Evolutionary conservation across 2,329 filamentous ascomycete species (phyloP), one percentile per base, ranked within the genome.

Genomic region (Phaeoacremonium minimum): DNA sequence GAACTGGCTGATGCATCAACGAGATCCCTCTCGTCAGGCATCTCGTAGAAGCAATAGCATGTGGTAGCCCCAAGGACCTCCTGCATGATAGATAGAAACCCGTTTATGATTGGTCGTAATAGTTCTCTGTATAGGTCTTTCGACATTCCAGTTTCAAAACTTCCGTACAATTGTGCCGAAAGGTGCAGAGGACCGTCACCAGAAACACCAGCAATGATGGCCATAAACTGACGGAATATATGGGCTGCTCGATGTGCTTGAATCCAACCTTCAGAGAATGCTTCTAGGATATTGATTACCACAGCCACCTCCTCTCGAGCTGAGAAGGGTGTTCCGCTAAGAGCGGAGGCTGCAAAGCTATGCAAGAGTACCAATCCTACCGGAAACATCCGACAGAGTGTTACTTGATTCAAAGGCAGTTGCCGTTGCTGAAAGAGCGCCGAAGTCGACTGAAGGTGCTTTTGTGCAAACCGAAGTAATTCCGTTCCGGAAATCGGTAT

Each of bases 391-490:
- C 66, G 57, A 36, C 55, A 64, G 3, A 69, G 45, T 0, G 64
- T 66, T 3, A 67, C 53, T 15, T 59, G 57, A 40, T 69, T 69
- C 5, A 69, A 48, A 0, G 66, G 65, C 1, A 69, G 50, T 37
- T 66, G 64, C 2, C 60, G 57, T 36, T 69, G 64, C 36, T 67
- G 59, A 18, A 65, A 56, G 2, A 67, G 53, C 5, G 59, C 58
- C 6, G 61, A 57, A 12, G 57, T 67, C 5, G 60, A 57, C 38
- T 69, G 63, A 3, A 69, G 49, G 33, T 67, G 63, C 34, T 66
- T 64, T 28, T 61, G 63, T 4, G 58, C 56, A 39, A 64, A 60
- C 13, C 53, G 52, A 6, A 66, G 49, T 15, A 67, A 49, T 38
- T 66, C 62, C 12, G 46, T 38, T 3, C 48, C 46, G 6, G 55